A percentile compares a stretch with the other conserved stretches of the same genome.
These are phyloP conservation scores for Exophiala lecanii-corni DNA, from an alignment of 2,329 filamentous ascomycete species.

Conservation along the genomic window DNA sequence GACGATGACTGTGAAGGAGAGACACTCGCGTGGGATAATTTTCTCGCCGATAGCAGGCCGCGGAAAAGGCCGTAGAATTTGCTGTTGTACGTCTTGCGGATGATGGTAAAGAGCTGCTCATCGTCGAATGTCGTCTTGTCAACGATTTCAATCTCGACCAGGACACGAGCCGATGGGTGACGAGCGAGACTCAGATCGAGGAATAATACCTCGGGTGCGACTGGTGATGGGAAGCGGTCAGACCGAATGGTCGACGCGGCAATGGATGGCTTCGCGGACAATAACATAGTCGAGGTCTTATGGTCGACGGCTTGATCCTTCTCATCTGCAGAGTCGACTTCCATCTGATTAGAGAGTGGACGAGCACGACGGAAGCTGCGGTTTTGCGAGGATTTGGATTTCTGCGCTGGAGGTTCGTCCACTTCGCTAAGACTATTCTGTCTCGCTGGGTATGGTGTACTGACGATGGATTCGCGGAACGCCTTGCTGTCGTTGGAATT, in stretches of 20 bases:
- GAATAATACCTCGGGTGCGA: slow-evolving; percentile 23
- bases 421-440: slow-evolving; percentile 19
- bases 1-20: neutral
- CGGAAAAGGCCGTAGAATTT: slow-evolving; percentile 17
- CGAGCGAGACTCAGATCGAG: slow-evolving; percentile 22
- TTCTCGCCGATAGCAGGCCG: slow-evolving; percentile 18
- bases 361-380: slow-evolving; percentile 5
- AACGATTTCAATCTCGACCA: slow-evolving; percentile 20
- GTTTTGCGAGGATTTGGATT: neutral
- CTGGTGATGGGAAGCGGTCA: slow-evolving; percentile 24
- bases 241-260: slow-evolving; percentile 7
- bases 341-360: slow-evolving; percentile 8
- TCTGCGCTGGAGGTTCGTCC: slow-evolving; percentile 3
- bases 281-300: neutral
- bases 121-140: slow-evolving; percentile 26
- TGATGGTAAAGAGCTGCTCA: slow-evolving; percentile 23
- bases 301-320: slow-evolving; percentile 5
- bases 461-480: slow-evolving; percentile 26
- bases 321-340: slow-evolving; percentile 1
- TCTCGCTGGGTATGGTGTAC: slow-evolving; percentile 25
- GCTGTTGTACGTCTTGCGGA: slow-evolving; percentile 20
- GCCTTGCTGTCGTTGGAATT: slow-evolving; percentile 14
- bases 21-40: slow-evolving; percentile 18
- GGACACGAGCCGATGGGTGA: slow-evolving; percentile 15
- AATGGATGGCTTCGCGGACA: slow-evolving; percentile 11